Conservation (phyloP, 1,139 yeast genomes). For the Taphrina communis region DNA sequence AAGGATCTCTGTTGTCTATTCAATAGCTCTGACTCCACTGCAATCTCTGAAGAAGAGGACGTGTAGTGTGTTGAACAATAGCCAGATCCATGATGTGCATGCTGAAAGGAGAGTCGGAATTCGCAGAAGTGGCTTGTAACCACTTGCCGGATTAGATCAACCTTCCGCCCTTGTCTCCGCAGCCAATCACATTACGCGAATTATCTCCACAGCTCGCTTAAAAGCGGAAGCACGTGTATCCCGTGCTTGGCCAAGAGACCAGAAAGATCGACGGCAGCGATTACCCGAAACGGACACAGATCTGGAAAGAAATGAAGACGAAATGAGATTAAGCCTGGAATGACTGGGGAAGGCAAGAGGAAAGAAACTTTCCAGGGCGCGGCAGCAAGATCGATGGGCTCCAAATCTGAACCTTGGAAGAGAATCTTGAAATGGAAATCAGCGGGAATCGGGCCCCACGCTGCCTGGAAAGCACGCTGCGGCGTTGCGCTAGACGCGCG, state of each 20-base stretch:
- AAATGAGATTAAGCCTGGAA: no score
- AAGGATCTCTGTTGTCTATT: background rate
- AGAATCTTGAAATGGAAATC: no score
- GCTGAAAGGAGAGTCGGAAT: background rate
- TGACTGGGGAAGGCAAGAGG: no score
- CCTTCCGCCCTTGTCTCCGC: slow-evolving; percentile 1
- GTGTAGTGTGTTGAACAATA: no score
- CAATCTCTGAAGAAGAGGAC: no score
- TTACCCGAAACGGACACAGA: background rate
- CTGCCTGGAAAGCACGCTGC: no score
- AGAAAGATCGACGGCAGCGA: background rate
- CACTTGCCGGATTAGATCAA: slow-evolving; percentile 10
- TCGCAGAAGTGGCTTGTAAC: slow-evolving; percentile 4
- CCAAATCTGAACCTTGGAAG: no score
- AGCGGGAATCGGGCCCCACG: background rate
- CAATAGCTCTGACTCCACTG: background rate
- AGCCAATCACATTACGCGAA: background rate
- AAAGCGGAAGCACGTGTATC: slow-evolving; percentile 1
- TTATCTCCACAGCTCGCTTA: background rate
- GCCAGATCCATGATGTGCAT: no score
- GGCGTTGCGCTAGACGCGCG: no score
- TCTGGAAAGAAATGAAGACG: background rate
- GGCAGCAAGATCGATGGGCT: no score
- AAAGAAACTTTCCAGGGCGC: no score
- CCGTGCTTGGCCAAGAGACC: background rate